Evolutionary conservation across 1,284 basidiomycete species (phyloP).

Genomic region (Ustilago bromivora): DNA sequence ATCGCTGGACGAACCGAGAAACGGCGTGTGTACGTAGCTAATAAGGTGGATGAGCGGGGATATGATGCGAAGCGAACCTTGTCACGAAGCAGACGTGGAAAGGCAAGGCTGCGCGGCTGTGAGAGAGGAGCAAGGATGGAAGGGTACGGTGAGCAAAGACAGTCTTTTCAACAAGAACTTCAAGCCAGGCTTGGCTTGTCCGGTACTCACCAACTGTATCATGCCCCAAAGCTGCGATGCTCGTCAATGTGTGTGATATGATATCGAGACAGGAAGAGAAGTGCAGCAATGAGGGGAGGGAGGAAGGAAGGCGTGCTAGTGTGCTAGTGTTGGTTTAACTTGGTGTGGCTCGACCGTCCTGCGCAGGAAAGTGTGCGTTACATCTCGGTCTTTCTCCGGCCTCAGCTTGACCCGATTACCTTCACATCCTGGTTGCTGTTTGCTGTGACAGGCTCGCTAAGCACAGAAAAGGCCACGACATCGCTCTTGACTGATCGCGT

Average conservation of each 20-base stretch:
- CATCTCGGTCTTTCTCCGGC: background rate
- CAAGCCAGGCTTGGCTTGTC: background rate
- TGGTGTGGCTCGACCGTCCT: slow-evolving; percentile 9
- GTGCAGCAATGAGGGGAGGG: background rate
- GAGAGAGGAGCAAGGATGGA: background rate
- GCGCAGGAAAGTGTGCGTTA: background rate
- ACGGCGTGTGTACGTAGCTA: slow-evolving; percentile 1
- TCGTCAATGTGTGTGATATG: background rate
- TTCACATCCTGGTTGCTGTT: background rate
- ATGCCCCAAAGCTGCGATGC: slow-evolving; percentile 38
- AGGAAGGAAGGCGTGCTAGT: background rate
- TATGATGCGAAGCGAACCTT: slow-evolving; percentile 25
- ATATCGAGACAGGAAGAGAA: background rate
- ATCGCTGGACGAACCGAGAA: background rate
- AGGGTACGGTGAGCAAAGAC: slow-evolving; percentile 2
- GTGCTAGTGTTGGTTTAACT: slow-evolving; percentile 10
- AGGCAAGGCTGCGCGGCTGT: slow-evolving; percentile 36
- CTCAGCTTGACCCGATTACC: slow-evolving; percentile 2
- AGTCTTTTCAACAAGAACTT: background rate
- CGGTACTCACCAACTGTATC: slow-evolving; percentile 19
- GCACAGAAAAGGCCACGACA: slow-evolving; percentile 25
- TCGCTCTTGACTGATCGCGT: slow-evolving; percentile 20
- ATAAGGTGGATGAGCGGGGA: slow-evolving; percentile 16
- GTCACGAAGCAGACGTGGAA: slow-evolving; percentile 45
- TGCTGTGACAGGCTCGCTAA: background rate